Evolutionary conservation across 2,329 filamentous ascomycete genomes (phyloP), one percentile per base, ranked within the genome.

Genomic region (Fusarium odoratissimum): DNA sequence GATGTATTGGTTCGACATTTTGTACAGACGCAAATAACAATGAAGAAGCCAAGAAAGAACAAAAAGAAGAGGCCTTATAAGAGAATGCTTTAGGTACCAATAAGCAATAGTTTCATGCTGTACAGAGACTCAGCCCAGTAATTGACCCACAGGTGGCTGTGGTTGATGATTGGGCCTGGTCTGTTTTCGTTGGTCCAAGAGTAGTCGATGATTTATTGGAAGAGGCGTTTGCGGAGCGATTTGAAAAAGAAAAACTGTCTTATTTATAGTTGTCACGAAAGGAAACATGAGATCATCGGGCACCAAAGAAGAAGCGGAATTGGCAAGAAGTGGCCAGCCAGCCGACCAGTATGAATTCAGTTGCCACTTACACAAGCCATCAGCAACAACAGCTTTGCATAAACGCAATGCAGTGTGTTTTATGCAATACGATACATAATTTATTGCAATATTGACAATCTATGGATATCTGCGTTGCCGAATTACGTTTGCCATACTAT

Each of bases 1-100:
- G 58, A 78, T 77, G 54, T 76, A 74, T 38, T 64, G 58, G n/a
- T 10, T 21, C 7, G 75, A 42, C 73, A 77, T 69, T 23, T 56
- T 64, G 58, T 30, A 16, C 11, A 6, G 19, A 37, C 14, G 2
- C 23, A n/a, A 41, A 30, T 11, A 25, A n/a, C 35, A 23, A 41
- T 19, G 30, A 42, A 16, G 23, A 23, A 28, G 25, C 4, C 21
- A 38, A 25, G 28, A 14, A 41, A 12, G n/a, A 48, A n/a, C 8
- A 41, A 49, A n/a, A 45, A 19, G 8, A 35, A 35, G 7, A 51
- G 8, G 0, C 8, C 25, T 8, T 46, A 11, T 7, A 19, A 33
- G 37, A 37, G 41, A 21, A 17, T 12, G 11, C 8, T 30, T 42
- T 37, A 37, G 58, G 37, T 52, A 66, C 57, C 42, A 56, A 68